These are phyloP conservation scores for Podospora fimiseda DNA, from an alignment of 495 filamentous ascomycete species.

Conservation along the genomic window DNA sequence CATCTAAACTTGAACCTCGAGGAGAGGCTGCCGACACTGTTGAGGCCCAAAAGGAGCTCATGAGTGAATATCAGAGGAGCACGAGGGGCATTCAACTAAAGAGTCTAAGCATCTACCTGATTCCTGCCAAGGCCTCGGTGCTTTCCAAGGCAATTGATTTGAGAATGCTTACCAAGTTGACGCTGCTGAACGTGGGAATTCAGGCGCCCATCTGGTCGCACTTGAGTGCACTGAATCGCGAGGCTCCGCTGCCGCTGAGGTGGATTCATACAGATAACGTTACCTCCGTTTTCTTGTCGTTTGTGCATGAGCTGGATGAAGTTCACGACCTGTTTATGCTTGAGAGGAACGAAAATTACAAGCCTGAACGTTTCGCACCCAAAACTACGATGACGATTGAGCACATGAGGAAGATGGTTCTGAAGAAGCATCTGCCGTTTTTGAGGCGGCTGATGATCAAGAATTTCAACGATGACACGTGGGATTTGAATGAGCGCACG, in stretches of 20 bases:
- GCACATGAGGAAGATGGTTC: constrained; percentile 45
- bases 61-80: constrained; percentile 45
- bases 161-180: constrained; percentile 43
- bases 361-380: constrained; percentile 43
- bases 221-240: constrained; percentile 45
- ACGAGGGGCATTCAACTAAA: constrained; percentile 50
- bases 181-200: constrained; percentile 54
- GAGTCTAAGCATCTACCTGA: constrained; percentile 47
- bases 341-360: constrained; percentile 44
- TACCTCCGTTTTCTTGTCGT: constrained; percentile 42
- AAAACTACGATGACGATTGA: constrained; percentile 41
- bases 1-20: not conserved
- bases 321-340: constrained; percentile 53
- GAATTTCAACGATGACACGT: constrained; percentile 41
- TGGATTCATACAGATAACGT: constrained; percentile 59
- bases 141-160: constrained; percentile 49
- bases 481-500: constrained; percentile 50
- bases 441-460: constrained; percentile 44
- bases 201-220: constrained; percentile 53
- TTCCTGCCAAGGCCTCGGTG: constrained; percentile 50
- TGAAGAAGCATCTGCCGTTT: constrained; percentile 41
- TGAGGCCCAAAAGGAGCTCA: constrained; percentile 17
- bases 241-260: constrained; percentile 41
- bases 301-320: constrained; percentile 43
- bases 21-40: not conserved